Conservation (phyloP, 768 basidiomycete species). For the Sporobolomyces roseus region DNA sequence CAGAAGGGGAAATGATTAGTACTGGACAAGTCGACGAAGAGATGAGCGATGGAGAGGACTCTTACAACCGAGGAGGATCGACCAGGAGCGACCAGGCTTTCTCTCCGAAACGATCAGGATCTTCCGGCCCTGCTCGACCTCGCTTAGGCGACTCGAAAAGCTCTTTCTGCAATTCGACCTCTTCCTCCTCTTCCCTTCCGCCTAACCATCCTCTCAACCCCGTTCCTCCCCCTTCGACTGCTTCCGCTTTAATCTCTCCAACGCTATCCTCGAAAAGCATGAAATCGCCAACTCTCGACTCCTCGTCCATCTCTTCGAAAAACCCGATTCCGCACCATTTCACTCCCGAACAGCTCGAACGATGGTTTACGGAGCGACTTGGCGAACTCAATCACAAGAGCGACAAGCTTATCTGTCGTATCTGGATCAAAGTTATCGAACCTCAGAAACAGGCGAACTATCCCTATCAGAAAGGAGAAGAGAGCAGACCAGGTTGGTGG, state of each 20-base stretch:
- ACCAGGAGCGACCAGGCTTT: too few relatives aligned
- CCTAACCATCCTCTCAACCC: too few relatives aligned
- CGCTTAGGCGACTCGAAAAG: too few relatives aligned
- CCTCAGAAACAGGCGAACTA: constrained; percentile 51
- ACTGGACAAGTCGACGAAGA: neutral
- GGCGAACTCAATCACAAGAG: constrained; percentile 47
- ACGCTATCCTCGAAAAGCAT: constrained; percentile 8
- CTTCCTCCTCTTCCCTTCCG: neutral
- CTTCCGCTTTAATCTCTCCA: constrained; percentile 44
- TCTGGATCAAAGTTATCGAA: constrained; percentile 53
- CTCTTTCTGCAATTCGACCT: neutral
- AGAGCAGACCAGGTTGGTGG: constrained; percentile 51
- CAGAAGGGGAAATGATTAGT: neutral
- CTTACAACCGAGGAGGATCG: neutral
- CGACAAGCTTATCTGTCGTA: constrained; percentile 50
- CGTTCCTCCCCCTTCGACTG: too few relatives aligned
- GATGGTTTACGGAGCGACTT: constrained; percentile 47
- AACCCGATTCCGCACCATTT: constrained; percentile 33
- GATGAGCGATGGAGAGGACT: neutral
- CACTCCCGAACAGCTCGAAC: constrained; percentile 42
- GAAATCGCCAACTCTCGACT: constrained; percentile 37
- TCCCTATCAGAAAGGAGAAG: constrained; percentile 52
- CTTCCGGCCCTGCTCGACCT: too few relatives aligned
- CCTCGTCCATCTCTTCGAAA: constrained; percentile 11
- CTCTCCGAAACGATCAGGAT: too few relatives aligned